phyloP scores from a whole-genome alignment of 345 rosid genomes.

The Euphorbia lathyris region DNA sequence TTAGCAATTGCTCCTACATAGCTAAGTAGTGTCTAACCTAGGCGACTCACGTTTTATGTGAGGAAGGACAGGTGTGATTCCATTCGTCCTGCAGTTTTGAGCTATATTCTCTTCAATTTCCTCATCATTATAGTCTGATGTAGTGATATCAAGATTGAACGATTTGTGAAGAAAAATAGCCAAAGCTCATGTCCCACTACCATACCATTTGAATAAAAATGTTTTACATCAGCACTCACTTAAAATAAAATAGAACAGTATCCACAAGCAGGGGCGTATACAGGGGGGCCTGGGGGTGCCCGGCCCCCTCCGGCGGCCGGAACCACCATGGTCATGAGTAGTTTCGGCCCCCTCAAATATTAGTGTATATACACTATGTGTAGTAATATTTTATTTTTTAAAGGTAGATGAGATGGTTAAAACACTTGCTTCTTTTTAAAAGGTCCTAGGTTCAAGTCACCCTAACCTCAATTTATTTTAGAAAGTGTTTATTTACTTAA shows the following conservation, averaged over 20 bases:
- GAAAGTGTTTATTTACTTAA: too few relatives aligned
- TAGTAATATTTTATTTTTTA: too few relatives aligned
- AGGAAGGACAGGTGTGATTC: conserved; percentile 66
- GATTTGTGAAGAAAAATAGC: conserved; percentile 74
- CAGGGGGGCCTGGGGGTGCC: too few relatives aligned
- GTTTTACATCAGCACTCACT: conserved; percentile 12
- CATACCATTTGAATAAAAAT: conserved; percentile 11
- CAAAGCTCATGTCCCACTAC: conserved; percentile 95
- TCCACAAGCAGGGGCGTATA: too few relatives aligned
- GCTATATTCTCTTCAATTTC: conserved; percentile 93
- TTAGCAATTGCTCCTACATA: neutral
- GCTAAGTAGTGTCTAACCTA: neutral
- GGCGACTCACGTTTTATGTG: conserved; percentile 74
- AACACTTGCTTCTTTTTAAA: too few relatives aligned
- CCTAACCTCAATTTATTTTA: too few relatives aligned
- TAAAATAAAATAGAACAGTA: neutral
- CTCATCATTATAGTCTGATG: conserved; percentile 80
- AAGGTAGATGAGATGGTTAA: too few relatives aligned
- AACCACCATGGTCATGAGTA: too few relatives aligned
- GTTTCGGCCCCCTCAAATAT: too few relatives aligned
- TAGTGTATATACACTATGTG: too few relatives aligned
- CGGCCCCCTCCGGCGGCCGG: too few relatives aligned
- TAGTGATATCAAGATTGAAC: conserved; percentile 69
- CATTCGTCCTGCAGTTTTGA: conserved; percentile 71
- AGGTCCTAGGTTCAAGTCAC: too few relatives aligned